Evolutionary conservation across 2,329 filamentous ascomycete species (phyloP), one percentile per base, ranked within the genome.

Genomic region (Neopestalotiopsis rosae): DNA sequence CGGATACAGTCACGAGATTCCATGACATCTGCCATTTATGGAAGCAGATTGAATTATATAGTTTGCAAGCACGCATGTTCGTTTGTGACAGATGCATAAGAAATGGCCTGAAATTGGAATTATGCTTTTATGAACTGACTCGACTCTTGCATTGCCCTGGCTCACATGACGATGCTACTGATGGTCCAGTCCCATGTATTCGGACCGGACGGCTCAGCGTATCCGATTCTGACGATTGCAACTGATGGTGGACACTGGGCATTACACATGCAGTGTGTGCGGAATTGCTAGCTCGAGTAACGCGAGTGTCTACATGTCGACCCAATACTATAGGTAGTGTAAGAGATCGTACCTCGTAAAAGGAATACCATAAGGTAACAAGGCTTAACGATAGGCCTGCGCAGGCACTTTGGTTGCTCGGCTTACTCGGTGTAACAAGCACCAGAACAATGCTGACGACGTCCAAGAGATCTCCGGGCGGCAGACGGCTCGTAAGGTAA

Each of bases 391-490:
- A 28, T 28, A 28, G 24, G 24, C 24, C 24, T 28, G 49, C 57
- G 13, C 14, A 59, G 14, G 12, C 30, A 30, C 20, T 24, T 17
- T 17, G 5, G 4, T 30, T 20, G 34, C 59, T 61, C 59, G 59
- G 59, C 30, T 34, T n/a, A 13, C 32, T 61, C 59, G 59, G 59
- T 40, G 59, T 40, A 61, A 61, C 59, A 38, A 20, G 10, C 30
- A 40, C 59, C 59, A 61, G 28, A 38, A 40, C 28, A 12, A 61
- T 61, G n/a, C 14, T 34, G 32, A 40, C 30, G 28, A 28, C 24
- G 13, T 30, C 57, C 24, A 59, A 34, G 17, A 59, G 57, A 34
- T 38, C 34, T 38, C 34, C 10, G 24, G 24, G 24, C 24, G 20
- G n/a, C 57, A 24, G 24, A 13, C 57, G 24, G 57, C 57, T 59